Evolutionary conservation across 192 early-diverging fungal species (phyloP), one percentile per base, ranked within the genome.

Genomic region (Linnemannia exigua): DNA sequence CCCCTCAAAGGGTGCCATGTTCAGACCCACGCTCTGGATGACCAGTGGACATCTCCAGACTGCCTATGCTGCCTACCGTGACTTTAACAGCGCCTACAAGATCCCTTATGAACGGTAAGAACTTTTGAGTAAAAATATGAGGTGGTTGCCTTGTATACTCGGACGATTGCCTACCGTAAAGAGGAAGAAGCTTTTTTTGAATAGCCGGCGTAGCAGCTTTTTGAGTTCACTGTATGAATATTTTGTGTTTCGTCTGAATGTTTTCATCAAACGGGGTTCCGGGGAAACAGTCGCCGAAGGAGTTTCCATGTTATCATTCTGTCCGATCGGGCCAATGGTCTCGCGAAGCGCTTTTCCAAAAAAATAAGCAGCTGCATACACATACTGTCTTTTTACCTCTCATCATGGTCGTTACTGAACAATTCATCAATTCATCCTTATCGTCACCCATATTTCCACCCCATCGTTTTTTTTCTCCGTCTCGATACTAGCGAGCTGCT

Each of bases 11-110:
- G 54, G 70, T n/a, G 81, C 84, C 1, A 38, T 76, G 37, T 86
- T 77, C 70, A 79, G 71, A 52, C 96, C 97, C 5, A 95, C 95
- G 14, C 79, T 84, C 28, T 95, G 92, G 81, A 91, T 99, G 51
- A 89, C 88, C 58, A 94, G 90, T 50, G 95, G 95, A 16, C 95
- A 98, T 86, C 52, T 96, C 46, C 97, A 97, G 82, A 97, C 96
- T n/a, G 88, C 91, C 41, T 93, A 89, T 72, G 93, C 94, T 51
- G 89, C 93, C 50, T 81, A 91, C 20, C 82, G 73, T 71, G 81
- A 86, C 72, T 84, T 80, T 46, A 70, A 84, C 50, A n/a, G 72
- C 1, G 70, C 69, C 15, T 77, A 90, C 47, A 52, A 82, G 31
- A 89, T 95, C 25, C 74, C 87, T n/a, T 97, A 95, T 75, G 88